A percentile compares a stretch with the other conserved stretches of the same genome.
These are phyloP conservation scores for Phalaenopsis equestris DNA, from an alignment of 106 monocot genomes.

Conservation along the genomic window DNA sequence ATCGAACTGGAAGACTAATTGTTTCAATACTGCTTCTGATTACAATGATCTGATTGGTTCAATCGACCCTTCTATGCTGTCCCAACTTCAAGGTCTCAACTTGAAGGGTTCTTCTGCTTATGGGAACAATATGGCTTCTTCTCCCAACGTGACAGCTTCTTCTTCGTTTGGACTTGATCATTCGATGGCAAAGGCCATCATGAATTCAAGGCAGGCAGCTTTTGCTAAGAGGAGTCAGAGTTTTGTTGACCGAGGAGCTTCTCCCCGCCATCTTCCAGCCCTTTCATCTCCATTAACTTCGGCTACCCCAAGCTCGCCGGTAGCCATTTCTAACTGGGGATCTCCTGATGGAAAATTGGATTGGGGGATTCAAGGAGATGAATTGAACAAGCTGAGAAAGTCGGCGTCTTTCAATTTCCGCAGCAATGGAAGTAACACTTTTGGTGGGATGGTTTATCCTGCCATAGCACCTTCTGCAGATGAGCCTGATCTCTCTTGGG, in stretches of 20 bases:
- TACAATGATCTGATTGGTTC: background rate
- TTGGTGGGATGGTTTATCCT: background rate
- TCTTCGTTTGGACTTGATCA: constrained; percentile 40
- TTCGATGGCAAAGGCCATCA: constrained; percentile 35
- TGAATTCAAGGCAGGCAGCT: constrained; percentile 38
- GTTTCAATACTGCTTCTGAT: background rate
- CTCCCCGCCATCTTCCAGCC: constrained; percentile 7
- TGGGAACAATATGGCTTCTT: constrained; percentile 10
- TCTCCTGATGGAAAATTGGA: constrained; percentile 41
- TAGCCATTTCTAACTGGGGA: constrained; percentile 20
- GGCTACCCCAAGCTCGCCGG: background rate
- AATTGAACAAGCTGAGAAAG: constrained; percentile 52
- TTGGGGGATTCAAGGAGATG: constrained; percentile 63
- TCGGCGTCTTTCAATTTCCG: constrained; percentile 39
- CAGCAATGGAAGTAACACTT: constrained; percentile 4
- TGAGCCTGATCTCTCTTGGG: constrained; percentile 50
- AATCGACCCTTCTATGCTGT: constrained; percentile 6
- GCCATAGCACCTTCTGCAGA: background rate
- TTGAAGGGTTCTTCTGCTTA: constrained; percentile 16
- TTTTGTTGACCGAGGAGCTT: constrained; percentile 43
- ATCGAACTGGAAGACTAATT: constrained; percentile 22
- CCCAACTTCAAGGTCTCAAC: constrained; percentile 25
- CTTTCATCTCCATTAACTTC: background rate
- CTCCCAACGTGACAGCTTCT: constrained; percentile 5
- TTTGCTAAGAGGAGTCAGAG: constrained; percentile 60